Evolutionary conservation across 805 yeast genomes (phyloP).

Genomic region (Ogataea philodendri): DNA sequence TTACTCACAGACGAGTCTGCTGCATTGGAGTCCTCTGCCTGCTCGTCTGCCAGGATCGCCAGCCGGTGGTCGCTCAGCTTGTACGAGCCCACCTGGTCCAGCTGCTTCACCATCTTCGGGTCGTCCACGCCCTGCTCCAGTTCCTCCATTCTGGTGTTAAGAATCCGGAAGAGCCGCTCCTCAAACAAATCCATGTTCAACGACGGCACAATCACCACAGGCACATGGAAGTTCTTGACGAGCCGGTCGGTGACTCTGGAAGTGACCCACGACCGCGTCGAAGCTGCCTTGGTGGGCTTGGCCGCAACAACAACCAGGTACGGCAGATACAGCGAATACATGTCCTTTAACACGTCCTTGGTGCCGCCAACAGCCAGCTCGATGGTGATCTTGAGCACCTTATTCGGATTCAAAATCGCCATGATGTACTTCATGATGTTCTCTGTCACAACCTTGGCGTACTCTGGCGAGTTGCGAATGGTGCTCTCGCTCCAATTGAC

Average conservation of each 20-base stretch:
- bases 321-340: constrained; percentile 61
- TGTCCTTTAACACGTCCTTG: constrained; percentile 54
- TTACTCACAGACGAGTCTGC: constrained; percentile 24
- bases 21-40: constrained; percentile 2
- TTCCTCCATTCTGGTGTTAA: constrained; percentile 26
- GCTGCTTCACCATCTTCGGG: constrained; percentile 17
- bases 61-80: constrained; percentile 25
- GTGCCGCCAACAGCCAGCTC: constrained; percentile 62
- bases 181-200: constrained; percentile 56
- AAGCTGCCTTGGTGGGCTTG: constrained; percentile 48
- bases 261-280: constrained; percentile 58
- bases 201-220: constrained; percentile 67
- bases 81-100: constrained; percentile 30
- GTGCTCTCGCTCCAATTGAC: constrained; percentile 31
- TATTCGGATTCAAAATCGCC: constrained; percentile 44
- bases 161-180: constrained; percentile 36
- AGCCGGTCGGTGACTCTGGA: constrained; percentile 62
- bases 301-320: constrained; percentile 55
- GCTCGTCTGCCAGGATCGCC: constrained; percentile 11
- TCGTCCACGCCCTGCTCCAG: constrained; percentile 17
- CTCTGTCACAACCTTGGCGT: constrained; percentile 42
- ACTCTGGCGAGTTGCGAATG: constrained; percentile 46
- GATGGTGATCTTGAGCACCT: constrained; percentile 50
- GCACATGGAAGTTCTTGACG: constrained; percentile 62
- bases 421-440: constrained; percentile 53